Conservation (phyloP, 108 stramenopile genomes). For the Skeletonema costatum region DNA sequence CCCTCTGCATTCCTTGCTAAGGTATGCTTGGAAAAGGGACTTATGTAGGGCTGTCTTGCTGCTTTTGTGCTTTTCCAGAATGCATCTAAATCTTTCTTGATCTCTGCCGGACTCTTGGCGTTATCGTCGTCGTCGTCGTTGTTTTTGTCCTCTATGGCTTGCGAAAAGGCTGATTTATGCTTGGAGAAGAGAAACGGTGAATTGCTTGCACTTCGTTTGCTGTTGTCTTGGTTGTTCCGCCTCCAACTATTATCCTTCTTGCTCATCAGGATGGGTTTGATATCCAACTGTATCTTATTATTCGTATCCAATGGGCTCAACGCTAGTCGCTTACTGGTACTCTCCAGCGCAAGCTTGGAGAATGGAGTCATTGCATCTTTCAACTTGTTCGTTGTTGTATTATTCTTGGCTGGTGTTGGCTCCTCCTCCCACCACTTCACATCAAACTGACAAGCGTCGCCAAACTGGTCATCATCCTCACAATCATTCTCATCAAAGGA, state of each 20-base stretch:
- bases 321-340: not conserved
- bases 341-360: not conserved
- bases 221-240: not conserved
- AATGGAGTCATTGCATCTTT: not conserved
- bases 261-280: not conserved
- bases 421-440: not conserved
- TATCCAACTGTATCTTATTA: not conserved
- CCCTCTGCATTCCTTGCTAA: not conserved
- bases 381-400: not conserved
- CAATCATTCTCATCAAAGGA: not conserved
- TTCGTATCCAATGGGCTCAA: not conserved
- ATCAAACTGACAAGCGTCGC: not conserved
- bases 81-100: not conserved
- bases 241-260: no score
- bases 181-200: no score
- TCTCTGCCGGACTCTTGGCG: not conserved
- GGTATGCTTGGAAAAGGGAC: not conserved
- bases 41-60: not conserved
- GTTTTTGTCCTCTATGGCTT: not conserved
- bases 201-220: not conserved
- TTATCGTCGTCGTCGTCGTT: no score
- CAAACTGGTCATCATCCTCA: not conserved
- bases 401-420: not conserved
- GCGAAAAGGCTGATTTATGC: not conserved
- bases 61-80: not conserved